phyloP scores from a whole-genome alignment of 2,329 filamentous ascomycete species.

The Myrmaecium sp. region DNA sequence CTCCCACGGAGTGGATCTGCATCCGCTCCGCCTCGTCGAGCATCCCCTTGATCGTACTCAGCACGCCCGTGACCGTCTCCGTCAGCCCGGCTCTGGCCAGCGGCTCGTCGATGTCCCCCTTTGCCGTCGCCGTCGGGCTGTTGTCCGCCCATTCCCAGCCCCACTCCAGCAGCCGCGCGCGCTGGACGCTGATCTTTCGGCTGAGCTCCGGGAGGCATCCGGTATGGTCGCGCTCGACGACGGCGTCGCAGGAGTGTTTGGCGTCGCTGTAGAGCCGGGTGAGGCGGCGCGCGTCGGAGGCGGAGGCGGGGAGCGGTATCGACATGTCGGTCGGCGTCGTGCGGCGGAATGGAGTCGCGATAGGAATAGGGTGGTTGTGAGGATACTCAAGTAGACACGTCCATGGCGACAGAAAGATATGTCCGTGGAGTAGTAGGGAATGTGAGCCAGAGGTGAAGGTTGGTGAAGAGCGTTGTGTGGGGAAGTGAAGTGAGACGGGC shows the following conservation, averaged over 20 bases:
- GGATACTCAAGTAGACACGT: too few species aligned
- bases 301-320: too few species aligned
- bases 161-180: constrained; percentile 64
- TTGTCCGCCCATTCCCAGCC: constrained; percentile 68
- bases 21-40: constrained; percentile 59
- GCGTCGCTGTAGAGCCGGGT: constrained; percentile 67
- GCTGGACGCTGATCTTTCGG: constrained; percentile 63
- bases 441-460: too few species aligned
- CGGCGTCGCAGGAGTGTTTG: constrained; percentile 60
- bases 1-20: constrained; percentile 20
- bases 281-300: constrained; percentile 28
- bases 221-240: constrained; percentile 40
- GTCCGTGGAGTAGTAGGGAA: too few species aligned
- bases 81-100: constrained; percentile 50
- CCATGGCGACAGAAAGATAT: too few species aligned
- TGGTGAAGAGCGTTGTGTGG: too few species aligned
- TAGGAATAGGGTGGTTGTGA: too few species aligned
- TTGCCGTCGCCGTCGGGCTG: constrained; percentile 30
- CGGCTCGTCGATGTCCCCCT: constrained; percentile 57
- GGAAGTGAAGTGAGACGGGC: too few species aligned
- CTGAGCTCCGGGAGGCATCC: constrained; percentile 51
- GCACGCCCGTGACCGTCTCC: constrained; percentile 61
- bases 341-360: too few species aligned
- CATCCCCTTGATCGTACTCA: constrained; percentile 67
- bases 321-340: too few species aligned